Evolutionary conservation across 2,329 filamentous ascomycete species (phyloP).

Genomic region (Aureobasidium sp.): DNA sequence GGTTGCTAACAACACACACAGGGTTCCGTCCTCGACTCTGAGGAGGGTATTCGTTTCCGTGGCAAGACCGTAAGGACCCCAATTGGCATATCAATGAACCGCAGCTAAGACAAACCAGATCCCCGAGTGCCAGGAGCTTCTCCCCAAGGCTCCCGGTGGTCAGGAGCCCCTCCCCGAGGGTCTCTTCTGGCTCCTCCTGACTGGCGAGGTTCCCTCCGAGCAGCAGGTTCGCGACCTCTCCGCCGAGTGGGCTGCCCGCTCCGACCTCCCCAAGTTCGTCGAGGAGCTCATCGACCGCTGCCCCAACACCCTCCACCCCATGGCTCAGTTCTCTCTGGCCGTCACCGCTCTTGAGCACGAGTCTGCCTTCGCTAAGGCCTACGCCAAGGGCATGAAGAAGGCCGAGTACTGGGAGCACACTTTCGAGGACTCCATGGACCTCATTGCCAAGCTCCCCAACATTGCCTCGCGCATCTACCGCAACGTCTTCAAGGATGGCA

Average conservation of each 20-base stretch:
- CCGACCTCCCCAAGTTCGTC: constrained; percentile 94
- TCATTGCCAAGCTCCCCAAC: constrained; percentile 98
- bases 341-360: constrained; percentile 98
- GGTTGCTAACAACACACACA: constrained; percentile 22
- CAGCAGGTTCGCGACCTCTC: constrained; percentile 98
- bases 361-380: constrained; percentile 95
- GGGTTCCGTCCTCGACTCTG: constrained; percentile 91
- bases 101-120: constrained; percentile 47
- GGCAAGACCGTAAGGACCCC: constrained; percentile 69
- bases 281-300: constrained; percentile 99
- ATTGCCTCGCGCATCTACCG: constrained; percentile 99
- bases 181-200: constrained; percentile 99
- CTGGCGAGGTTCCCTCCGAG: constrained; percentile 93
- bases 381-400: constrained; percentile 99
- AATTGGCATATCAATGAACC: neutral
- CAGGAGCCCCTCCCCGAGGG: constrained; percentile 41
- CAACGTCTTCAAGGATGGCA: constrained; percentile 99
- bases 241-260: constrained; percentile 96
- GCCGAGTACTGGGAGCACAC: constrained; percentile 99
- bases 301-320: constrained; percentile 97
- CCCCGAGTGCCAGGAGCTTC: constrained; percentile 94
- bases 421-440: constrained; percentile 99
- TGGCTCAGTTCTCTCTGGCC: constrained; percentile 98
- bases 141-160: constrained; percentile 12
- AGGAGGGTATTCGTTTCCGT: constrained; percentile 99